Conservation (phyloP, 208 protist genomes). For the Acanthamoeba pearcei region DNA sequence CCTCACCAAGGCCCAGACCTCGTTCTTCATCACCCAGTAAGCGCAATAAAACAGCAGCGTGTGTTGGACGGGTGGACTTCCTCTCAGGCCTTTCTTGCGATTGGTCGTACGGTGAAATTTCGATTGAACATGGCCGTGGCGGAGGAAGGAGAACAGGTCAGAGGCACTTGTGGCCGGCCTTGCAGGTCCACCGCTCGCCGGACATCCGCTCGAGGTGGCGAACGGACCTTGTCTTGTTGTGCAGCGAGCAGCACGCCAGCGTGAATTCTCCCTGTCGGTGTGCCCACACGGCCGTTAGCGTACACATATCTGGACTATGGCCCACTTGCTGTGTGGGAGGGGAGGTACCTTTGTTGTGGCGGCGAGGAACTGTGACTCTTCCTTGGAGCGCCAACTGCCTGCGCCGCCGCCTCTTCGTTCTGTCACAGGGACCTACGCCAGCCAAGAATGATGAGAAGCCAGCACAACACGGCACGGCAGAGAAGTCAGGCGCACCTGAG, state of each 20-base stretch:
- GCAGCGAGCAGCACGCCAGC: not conserved
- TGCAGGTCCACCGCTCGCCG: not conserved
- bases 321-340: no score
- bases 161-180: not conserved
- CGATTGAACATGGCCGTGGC: no score
- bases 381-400: not conserved
- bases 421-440: not conserved
- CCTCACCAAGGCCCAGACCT: conserved; percentile 54
- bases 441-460: not conserved
- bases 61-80: no score
- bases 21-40: conserved; percentile 77
- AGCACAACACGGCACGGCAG: not conserved
- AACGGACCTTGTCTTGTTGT: conserved; percentile 4
- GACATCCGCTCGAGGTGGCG: not conserved
- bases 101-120: no score
- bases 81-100: no score
- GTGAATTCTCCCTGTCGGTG: not conserved
- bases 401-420: not conserved
- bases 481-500: not conserved
- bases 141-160: no score
- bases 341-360: not conserved
- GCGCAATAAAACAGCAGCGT: no score
- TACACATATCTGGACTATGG: not conserved
- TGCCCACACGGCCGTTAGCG: no score
- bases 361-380: not conserved